Evolutionary conservation across 495 filamentous ascomycete genomes (phyloP).

Genomic region (Penicillium malachiteum): DNA sequence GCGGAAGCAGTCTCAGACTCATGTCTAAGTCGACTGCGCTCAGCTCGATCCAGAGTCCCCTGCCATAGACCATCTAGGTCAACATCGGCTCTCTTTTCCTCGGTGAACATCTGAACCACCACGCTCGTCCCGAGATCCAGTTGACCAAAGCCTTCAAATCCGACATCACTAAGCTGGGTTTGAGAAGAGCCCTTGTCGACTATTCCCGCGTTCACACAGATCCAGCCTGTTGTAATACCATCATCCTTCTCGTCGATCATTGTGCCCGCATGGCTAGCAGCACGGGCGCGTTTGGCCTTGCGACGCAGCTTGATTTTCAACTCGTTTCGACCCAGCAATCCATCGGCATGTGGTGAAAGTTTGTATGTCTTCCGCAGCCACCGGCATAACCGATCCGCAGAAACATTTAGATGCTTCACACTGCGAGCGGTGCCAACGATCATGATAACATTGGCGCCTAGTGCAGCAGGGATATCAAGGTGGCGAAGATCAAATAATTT

Average conservation of each 20-base stretch:
- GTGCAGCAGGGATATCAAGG: conserved; percentile 79
- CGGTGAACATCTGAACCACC: conserved; percentile 88
- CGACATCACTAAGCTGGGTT: conserved; percentile 36
- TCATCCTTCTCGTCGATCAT: conserved; percentile 61
- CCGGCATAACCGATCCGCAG: conserved; percentile 82
- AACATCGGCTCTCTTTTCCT: conserved; percentile 78
- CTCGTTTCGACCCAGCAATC: conserved; percentile 84
- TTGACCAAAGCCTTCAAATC: conserved; percentile 74
- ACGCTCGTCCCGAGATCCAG: conserved; percentile 57
- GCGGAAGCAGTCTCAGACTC: conserved; percentile 1
- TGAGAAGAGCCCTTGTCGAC: conserved; percentile 52
- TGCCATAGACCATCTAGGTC: conserved; percentile 82
- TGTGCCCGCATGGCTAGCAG: conserved; percentile 61
- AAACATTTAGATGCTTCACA: conserved; percentile 90
- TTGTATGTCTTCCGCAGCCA: conserved; percentile 75
- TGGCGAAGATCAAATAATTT: conserved; percentile 75
- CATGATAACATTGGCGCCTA: conserved; percentile 89
- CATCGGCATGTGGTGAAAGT: conserved; percentile 76
- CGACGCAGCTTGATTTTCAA: conserved; percentile 82
- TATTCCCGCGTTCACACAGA: conserved; percentile 84
- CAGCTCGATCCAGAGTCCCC: conserved; percentile 44
- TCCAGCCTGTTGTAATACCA: conserved; percentile 88
- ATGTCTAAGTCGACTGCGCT: conserved; percentile 32
- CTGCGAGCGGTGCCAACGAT: conserved; percentile 88
- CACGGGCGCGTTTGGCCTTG: conserved; percentile 72